Conservation (phyloP, 371 early-diverging fungal species). For the Actinomucor elegans region DNA sequence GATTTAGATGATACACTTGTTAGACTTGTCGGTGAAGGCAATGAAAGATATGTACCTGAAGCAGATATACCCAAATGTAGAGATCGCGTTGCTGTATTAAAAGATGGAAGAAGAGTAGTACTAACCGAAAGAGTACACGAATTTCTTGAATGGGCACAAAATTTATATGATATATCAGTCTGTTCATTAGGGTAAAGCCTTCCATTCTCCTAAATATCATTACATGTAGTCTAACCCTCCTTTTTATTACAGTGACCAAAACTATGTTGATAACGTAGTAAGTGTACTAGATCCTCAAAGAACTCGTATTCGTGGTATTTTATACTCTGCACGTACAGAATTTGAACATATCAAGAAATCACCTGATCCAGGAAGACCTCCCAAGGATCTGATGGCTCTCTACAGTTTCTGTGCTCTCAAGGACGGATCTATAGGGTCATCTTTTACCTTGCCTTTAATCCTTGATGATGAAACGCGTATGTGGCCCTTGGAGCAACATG, state of each 20-base stretch:
- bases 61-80: conserved; percentile 44
- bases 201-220: neutral
- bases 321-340: conserved; percentile 76
- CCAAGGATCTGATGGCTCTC: conserved; percentile 71
- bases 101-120: conserved; percentile 69
- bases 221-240: neutral
- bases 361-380: conserved; percentile 55
- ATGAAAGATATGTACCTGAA: conserved; percentile 69
- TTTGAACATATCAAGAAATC: conserved; percentile 61
- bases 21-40: conserved; percentile 68
- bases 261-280: conserved; percentile 76
- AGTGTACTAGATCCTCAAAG: conserved; percentile 67
- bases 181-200: conserved; percentile 71
- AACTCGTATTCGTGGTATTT: conserved; percentile 60
- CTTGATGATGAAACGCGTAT: conserved; percentile 75
- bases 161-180: conserved; percentile 70
- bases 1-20: conserved; percentile 84
- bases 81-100: conserved; percentile 59
- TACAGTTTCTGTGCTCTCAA: conserved; percentile 64
- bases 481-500: conserved; percentile 80
- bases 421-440: conserved; percentile 48
- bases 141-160: conserved; percentile 76
- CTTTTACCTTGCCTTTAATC: conserved; percentile 61
- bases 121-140: conserved; percentile 71
- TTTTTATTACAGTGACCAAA: conserved; percentile 54